phyloP scores from a whole-genome alignment of 139 green algal genomes.

The Pseudopediastrum boryanum region DNA sequence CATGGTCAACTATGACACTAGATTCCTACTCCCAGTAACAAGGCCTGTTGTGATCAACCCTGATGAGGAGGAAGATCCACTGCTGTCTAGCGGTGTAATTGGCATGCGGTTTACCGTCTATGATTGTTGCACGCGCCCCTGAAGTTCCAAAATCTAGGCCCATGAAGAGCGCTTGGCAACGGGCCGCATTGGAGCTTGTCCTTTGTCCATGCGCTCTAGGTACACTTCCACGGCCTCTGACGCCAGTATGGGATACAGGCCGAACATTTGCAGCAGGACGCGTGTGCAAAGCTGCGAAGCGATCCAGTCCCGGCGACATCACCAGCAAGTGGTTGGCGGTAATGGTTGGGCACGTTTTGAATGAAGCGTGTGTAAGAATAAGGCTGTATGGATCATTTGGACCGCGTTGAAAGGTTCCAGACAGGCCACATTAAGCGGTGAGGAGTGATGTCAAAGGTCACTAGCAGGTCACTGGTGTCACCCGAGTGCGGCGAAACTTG shows the following conservation, averaged over 20 bases:
- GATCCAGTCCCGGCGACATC: no score
- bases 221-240: background rate
- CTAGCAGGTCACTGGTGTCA: no score
- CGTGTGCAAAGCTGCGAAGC: no score
- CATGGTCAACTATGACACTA: background rate
- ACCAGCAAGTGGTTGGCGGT: background rate
- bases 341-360: background rate
- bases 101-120: slow-evolving; percentile 63
- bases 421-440: no score
- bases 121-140: slow-evolving; percentile 76
- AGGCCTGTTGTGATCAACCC: background rate
- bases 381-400: no score
- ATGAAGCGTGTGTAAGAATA: no score
- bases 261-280: background rate
- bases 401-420: no score
- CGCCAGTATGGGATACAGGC: no score
- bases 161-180: slow-evolving; percentile 49
- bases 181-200: background rate
- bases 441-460: no score
- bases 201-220: background rate
- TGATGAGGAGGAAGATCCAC: no score
- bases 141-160: slow-evolving; percentile 93
- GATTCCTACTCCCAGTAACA: background rate
- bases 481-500: no score
- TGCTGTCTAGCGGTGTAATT: background rate